Conservation (phyloP, 208 protist species). For the Trypanosoma avium region DNA sequence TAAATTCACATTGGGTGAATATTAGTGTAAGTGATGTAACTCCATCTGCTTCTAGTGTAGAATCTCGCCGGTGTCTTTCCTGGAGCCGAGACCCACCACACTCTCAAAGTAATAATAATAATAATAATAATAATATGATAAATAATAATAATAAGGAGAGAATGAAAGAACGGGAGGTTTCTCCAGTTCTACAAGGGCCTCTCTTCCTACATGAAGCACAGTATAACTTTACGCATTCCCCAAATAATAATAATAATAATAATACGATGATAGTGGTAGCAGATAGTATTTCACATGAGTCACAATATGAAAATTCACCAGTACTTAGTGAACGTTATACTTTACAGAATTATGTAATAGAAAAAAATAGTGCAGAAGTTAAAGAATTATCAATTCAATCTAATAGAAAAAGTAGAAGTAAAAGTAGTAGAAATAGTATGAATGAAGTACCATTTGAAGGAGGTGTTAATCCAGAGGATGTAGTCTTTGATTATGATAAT, state of each 20-base stretch:
- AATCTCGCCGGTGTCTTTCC: background rate
- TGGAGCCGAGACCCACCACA: background rate
- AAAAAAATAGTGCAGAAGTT: background rate
- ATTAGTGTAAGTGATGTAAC: conserved; percentile 25
- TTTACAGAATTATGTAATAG: background rate
- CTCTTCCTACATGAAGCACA: too few relatives aligned
- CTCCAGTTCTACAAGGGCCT: too few relatives aligned
- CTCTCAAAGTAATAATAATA: background rate
- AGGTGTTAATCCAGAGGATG: conserved; percentile 24
- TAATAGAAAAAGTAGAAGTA: background rate
- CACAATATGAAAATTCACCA: background rate
- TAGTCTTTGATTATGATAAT: conserved; percentile 18
- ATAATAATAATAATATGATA: background rate
- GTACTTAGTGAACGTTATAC: too few relatives aligned
- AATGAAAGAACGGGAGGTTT: too few relatives aligned
- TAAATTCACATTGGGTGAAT: conserved; percentile 1
- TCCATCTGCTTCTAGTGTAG: background rate
- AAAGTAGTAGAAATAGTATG: too few relatives aligned
- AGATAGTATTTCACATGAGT: too few relatives aligned
- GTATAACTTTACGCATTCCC: too few relatives aligned
- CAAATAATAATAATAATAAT: too few relatives aligned
- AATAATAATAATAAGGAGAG: background rate
- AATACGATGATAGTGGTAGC: too few relatives aligned
- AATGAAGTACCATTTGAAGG: conserved; percentile 3
- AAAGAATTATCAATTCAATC: background rate